A percentile compares a stretch with the other conserved stretches of the same genome.
Evolutionary conservation across 345 rosid species (phyloP).

Genomic region (Cardamine resedifolia): DNA sequence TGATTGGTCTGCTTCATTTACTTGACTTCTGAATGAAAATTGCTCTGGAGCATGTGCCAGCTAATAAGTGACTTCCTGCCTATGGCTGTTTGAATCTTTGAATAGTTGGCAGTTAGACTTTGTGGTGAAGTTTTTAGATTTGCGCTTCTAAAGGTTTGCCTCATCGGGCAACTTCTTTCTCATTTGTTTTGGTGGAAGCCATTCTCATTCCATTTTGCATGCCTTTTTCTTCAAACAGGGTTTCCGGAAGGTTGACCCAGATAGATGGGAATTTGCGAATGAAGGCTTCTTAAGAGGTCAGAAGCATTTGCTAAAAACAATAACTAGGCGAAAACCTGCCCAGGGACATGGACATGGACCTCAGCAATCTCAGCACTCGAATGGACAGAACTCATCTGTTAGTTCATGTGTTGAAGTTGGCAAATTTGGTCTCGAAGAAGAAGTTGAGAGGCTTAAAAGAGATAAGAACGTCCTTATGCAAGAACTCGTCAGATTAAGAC

Average conservation of each 20-base stretch:
- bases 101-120: neutral
- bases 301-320: constrained; percentile 74
- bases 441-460: constrained; percentile 96
- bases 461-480: constrained; percentile 99
- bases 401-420: constrained; percentile 97
- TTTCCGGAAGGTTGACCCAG: constrained; percentile 95
- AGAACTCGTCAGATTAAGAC: constrained; percentile 91
- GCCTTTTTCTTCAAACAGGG: constrained; percentile 57
- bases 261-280: constrained; percentile 95
- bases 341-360: constrained; percentile 53
- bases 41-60: constrained; percentile 1
- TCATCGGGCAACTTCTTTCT: neutral
- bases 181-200: neutral
- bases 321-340: constrained; percentile 83
- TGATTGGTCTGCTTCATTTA: neutral
- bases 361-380: constrained; percentile 66
- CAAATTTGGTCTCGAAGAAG: constrained; percentile 95
- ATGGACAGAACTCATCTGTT: constrained; percentile 71
- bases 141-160: neutral
- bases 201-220: constrained; percentile 1
- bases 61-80: neutral
- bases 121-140: constrained; percentile 9
- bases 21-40: neutral
- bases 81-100: constrained; percentile 10
- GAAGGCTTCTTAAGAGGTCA: constrained; percentile 95